Evolutionary conservation across 2,329 filamentous ascomycete genomes (phyloP).

Genomic region (Coniochaeta sp.): DNA sequence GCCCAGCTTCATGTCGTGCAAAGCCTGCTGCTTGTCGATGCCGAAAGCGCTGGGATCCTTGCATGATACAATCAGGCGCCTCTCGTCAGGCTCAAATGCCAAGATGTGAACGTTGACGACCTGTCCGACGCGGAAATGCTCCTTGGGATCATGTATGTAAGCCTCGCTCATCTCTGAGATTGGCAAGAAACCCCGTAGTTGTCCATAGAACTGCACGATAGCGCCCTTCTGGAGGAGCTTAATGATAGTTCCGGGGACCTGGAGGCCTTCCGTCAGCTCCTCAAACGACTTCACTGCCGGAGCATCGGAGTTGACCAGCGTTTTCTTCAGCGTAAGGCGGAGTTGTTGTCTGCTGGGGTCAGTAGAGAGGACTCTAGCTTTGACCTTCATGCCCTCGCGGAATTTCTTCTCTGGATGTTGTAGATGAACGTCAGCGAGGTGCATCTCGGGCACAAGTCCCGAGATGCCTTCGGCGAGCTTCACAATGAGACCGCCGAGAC

Average conservation of each 20-base stretch:
- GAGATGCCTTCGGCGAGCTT: conserved; percentile 80
- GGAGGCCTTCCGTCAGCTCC: conserved; percentile 66
- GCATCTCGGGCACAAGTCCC: conserved; percentile 81
- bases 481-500: conserved; percentile 74
- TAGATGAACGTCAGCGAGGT: conserved; percentile 80
- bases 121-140: conserved; percentile 86
- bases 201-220: conserved; percentile 86
- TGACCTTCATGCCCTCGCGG: conserved; percentile 76
- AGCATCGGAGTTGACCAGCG: conserved; percentile 81
- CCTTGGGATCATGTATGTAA: conserved; percentile 79
- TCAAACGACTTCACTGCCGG: conserved; percentile 72
- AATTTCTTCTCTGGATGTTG: conserved; percentile 97
- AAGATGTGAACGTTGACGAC: conserved; percentile 88
- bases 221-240: conserved; percentile 74
- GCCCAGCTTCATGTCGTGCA: conserved; percentile 68
- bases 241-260: conserved; percentile 80
- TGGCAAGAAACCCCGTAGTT: conserved; percentile 78
- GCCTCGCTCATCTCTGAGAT: conserved; percentile 98
- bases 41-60: conserved; percentile 79
- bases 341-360: conserved; percentile 71
- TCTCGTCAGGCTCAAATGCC: conserved; percentile 64
- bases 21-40: conserved; percentile 65
- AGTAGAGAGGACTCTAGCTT: conserved; percentile 75
- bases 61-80: conserved; percentile 81
- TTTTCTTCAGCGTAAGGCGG: conserved; percentile 89